phyloP scores from a whole-genome alignment of 208 protist genomes.

The Crithidia mellificae region DNA sequence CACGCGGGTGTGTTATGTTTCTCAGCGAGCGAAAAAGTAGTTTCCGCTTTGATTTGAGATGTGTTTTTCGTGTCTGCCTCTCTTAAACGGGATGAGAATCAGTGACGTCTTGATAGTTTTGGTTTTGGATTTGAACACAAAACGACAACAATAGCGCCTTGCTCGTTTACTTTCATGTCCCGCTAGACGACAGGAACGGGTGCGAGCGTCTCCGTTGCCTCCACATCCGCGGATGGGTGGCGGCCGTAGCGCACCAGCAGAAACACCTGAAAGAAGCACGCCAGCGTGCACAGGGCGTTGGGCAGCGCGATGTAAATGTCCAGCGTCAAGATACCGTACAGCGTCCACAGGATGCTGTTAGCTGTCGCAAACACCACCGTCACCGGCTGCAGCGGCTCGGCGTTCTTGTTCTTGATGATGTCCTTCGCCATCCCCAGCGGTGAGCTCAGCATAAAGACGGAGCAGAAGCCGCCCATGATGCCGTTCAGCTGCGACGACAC shows the following conservation, averaged over 20 bases:
- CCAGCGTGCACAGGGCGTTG: constrained; percentile 49
- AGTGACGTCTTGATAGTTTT: no score
- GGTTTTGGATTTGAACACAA: no score
- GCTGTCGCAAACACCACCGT: constrained; percentile 46
- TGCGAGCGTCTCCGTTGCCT: constrained; percentile 22
- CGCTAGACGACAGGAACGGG: constrained; percentile 25
- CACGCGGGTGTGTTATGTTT: background rate
- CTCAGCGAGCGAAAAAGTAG: background rate
- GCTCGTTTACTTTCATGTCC: no score
- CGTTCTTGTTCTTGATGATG: constrained; percentile 68
- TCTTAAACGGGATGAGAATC: background rate
- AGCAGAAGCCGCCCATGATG: constrained; percentile 46
- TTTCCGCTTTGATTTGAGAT: background rate
- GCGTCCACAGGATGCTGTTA: constrained; percentile 63
- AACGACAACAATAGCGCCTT: background rate
- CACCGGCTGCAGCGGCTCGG: constrained; percentile 53
- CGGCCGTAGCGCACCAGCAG: constrained; percentile 61
- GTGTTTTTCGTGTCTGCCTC: background rate
- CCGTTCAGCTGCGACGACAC: constrained; percentile 43
- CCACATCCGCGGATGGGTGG: constrained; percentile 16
- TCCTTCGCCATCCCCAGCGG: constrained; percentile 53
- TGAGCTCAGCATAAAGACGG: constrained; percentile 70
- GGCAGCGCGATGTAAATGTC: constrained; percentile 58
- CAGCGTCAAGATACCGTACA: constrained; percentile 49
- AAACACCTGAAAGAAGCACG: constrained; percentile 56